Percentiles rank a stretch among this genome's conserved stretches.
These are phyloP conservation scores for Tylopilus felleus DNA, from an alignment of 768 basidiomycete species.

Conservation along the genomic window DNA sequence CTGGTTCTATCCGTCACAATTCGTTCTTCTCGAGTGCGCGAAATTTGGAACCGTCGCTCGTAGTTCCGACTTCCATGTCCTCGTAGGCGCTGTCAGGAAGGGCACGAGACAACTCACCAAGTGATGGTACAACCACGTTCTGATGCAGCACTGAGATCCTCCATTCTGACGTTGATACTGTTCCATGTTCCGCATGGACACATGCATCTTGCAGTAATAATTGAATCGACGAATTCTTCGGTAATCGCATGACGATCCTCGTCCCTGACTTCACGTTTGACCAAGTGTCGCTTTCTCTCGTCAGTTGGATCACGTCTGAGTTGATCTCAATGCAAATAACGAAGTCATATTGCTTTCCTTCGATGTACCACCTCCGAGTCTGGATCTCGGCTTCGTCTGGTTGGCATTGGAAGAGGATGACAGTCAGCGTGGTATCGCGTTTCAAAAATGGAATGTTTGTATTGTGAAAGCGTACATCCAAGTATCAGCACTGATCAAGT, in stretches of 20 bases:
- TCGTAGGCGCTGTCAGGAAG: not conserved
- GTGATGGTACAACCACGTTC: not conserved
- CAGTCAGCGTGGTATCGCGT: not conserved
- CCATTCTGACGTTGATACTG: not conserved
- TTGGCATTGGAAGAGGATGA: not conserved
- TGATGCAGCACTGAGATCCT: not conserved
- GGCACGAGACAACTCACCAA: not conserved
- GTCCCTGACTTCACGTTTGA: not conserved
- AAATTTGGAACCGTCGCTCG: no score
- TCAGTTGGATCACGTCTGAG: not conserved
- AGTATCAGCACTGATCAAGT: not conserved
- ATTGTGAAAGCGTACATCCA: not conserved
- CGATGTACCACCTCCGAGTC: slow-evolving; percentile 1
- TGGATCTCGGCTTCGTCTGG: slow-evolving; percentile 1
- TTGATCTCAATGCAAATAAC: not conserved
- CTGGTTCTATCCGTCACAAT: no score
- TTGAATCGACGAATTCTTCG: not conserved
- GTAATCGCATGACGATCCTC: not conserved
- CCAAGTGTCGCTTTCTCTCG: not conserved
- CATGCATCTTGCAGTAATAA: not conserved
- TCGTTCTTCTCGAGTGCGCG: no score
- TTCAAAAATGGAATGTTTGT: not conserved
- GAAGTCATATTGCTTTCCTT: slow-evolving; percentile 2
- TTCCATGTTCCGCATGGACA: not conserved
- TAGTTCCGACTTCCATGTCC: not conserved